Conservation (phyloP, 352 stramenopile species). For the Pythium utonaiense region DNA sequence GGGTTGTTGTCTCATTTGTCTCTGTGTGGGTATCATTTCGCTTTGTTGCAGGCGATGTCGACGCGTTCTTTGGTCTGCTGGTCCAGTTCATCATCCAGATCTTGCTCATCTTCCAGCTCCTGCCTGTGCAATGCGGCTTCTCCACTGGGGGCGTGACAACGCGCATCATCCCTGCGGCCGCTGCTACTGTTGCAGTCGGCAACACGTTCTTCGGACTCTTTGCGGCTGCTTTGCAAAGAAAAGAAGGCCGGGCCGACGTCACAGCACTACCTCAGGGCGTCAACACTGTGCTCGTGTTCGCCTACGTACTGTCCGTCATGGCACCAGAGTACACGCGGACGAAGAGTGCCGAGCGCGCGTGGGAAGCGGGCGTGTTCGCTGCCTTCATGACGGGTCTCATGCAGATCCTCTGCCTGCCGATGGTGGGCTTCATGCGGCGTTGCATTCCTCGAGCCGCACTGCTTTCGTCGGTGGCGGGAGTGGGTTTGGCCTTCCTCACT, state of each 20-base stretch:
- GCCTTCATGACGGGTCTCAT: constrained; percentile 34
- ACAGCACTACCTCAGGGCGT: constrained; percentile 38
- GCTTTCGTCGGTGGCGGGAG: constrained; percentile 35
- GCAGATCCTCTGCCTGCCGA: constrained; percentile 29
- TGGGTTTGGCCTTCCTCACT: constrained; percentile 35
- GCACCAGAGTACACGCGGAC: constrained; percentile 34
- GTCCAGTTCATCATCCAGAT: constrained; percentile 42
- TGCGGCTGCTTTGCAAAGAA: constrained; percentile 18
- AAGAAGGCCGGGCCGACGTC: constrained; percentile 26
- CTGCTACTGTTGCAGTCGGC: constrained; percentile 28
- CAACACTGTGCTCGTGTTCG: constrained; percentile 45
- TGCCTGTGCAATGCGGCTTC: constrained; percentile 30
- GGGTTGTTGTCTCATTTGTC: not conserved
- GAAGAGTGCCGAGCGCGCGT: constrained; percentile 21
- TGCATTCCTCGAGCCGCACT: constrained; percentile 34
- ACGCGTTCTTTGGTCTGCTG: constrained; percentile 36
- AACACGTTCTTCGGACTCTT: constrained; percentile 33
- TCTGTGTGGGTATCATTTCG: not conserved
- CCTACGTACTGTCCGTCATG: constrained; percentile 39
- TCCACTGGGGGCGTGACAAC: constrained; percentile 17
- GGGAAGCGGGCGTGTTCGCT: constrained; percentile 31
- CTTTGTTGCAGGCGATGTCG: constrained; percentile 24
- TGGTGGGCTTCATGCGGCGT: constrained; percentile 27
- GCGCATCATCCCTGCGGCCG: constrained; percentile 29
- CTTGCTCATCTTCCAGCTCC: constrained; percentile 31